Evolutionary conservation across 139 green algal species (phyloP), one percentile per base, ranked within the genome.

Genomic region (Edaphochlamys debaryana): DNA sequence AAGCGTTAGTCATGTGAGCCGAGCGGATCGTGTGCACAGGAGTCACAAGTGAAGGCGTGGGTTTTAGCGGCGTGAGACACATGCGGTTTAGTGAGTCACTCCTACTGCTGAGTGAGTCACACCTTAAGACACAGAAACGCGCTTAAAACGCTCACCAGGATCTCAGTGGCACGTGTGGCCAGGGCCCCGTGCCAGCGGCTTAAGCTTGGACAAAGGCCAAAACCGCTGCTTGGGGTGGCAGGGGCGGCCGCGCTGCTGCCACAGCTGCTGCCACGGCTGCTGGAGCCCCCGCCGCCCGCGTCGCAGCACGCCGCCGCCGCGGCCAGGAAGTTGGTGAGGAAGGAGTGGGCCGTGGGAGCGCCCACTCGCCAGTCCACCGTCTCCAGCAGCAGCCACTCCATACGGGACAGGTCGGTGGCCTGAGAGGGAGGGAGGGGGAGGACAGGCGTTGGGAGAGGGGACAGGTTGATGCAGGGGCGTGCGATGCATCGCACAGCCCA

Each of bases 371-470:
- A 62, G 69, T 76, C 45, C 42, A 76, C 25, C 11, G 45, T 25
- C 29, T n/a, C 36, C 69, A 76, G 23, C 23, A 76, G 69, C 69
- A 41, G 69, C 69, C 69, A 76, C 45, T 76, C 69, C 69, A 76
- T 76, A 2, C 45, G 69, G 29, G 41, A 41, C 5, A 76, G 42
- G 58, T 76, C 41, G 25, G 40, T n/a, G 13, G 45, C 20, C 69
- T 76, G 69, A 20, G 17, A 17, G 60, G 23, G 19, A 27, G 32
- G 7, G 63, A 25, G 29, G 63, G 30, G 32, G 25, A n/a, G 63
- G n/a, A 4, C 13, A 32, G 63, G n/a, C n/a, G n/a, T n/a, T 7
- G n/a, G 7, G 32, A 32, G 63, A 69, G 17, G 7, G 6, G 5
- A 40, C 7, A 25, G 25, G 63, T 69, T 7, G n/a, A 17, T 20